Evolutionary conservation across 108 stramenopile genomes (phyloP).

Genomic region (Discostella pseudostelligera): DNA sequence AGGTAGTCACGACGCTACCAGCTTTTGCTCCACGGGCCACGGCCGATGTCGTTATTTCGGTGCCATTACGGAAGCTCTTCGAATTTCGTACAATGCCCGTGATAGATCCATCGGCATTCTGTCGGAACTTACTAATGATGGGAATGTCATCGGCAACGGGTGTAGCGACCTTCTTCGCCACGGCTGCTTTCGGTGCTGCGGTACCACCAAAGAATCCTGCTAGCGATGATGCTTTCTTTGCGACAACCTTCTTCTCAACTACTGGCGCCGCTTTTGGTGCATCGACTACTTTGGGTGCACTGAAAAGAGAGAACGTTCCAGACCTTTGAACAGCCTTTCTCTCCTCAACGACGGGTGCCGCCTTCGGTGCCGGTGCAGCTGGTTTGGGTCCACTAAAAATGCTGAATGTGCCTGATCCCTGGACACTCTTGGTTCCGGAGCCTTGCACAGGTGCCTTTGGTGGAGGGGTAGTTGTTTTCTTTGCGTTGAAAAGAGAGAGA

Average conservation of each 20-base stretch:
- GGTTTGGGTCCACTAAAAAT: slow-evolving; percentile 19
- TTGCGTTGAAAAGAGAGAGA: slow-evolving; percentile 38
- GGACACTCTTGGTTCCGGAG: slow-evolving; percentile 23
- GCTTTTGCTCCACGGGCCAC: slow-evolving; percentile 70
- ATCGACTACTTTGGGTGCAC: slow-evolving; percentile 27
- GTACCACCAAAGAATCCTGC: neutral
- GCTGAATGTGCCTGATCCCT: slow-evolving; percentile 7
- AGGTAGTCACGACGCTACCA: slow-evolving; percentile 71
- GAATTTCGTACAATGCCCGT: slow-evolving; percentile 78
- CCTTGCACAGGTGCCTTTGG: slow-evolving; percentile 25
- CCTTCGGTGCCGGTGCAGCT: slow-evolving; percentile 23
- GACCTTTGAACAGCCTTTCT: slow-evolving; percentile 26
- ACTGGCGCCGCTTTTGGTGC: slow-evolving; percentile 26
- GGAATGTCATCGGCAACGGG: slow-evolving; percentile 60
- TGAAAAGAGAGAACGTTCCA: slow-evolving; percentile 54
- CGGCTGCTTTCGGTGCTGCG: slow-evolving; percentile 23
- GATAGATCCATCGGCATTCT: slow-evolving; percentile 78
- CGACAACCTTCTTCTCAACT: slow-evolving; percentile 32
- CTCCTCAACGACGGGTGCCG: slow-evolving; percentile 15
- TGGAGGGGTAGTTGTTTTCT: slow-evolving; percentile 34
- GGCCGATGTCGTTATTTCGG: slow-evolving; percentile 84
- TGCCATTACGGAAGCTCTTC: slow-evolving; percentile 65
- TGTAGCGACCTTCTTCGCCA: slow-evolving; percentile 35
- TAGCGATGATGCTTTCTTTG: slow-evolving; percentile 12
- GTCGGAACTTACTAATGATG: slow-evolving; percentile 67